A percentile compares a stretch with the other conserved stretches of the same genome.
Conservation (phyloP, 345 rosid genomes). For the Combretum micranthum region DNA sequence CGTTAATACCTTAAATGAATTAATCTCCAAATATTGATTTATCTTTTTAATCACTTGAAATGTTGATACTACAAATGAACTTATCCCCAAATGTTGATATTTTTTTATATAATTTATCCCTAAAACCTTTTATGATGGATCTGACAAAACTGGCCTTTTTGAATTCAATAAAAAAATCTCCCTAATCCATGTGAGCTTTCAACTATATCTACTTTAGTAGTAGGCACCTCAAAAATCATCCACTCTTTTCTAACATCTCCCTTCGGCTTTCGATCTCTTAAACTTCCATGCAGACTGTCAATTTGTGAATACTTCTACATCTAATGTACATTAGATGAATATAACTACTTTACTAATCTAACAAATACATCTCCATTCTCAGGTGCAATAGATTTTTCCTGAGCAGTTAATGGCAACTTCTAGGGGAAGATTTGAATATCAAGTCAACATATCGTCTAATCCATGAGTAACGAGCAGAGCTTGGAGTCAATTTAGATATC, state of each 20-base stretch:
- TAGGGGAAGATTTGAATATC: slow-evolving; percentile 60
- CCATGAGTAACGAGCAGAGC: slow-evolving; percentile 69
- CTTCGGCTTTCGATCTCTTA: slow-evolving; percentile 8
- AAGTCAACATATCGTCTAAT: slow-evolving; percentile 53
- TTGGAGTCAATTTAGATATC: slow-evolving; percentile 25
- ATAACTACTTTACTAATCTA: slow-evolving; percentile 14
- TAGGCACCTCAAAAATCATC: slow-evolving; percentile 40
- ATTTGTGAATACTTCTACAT: slow-evolving; percentile 9
- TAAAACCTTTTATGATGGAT: too few species aligned
- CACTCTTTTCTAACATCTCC: slow-evolving; percentile 35
- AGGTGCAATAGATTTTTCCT: slow-evolving; percentile 19
- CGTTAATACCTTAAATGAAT: too few species aligned
- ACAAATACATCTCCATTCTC: slow-evolving; percentile 16
- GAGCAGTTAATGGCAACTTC: slow-evolving; percentile 22
- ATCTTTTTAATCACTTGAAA: too few species aligned
- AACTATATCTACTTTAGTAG: slow-evolving; percentile 16
- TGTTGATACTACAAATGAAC: too few species aligned
- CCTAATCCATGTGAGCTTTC: slow-evolving; percentile 11
- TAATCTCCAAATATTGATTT: too few species aligned
- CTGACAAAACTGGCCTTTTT: slow-evolving; percentile 26
- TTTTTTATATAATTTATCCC: too few species aligned
- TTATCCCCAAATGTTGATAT: too few species aligned
- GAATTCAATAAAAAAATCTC: slow-evolving; percentile 19
- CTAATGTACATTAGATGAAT: slow-evolving; percentile 14
- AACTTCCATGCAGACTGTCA: slow-evolving; percentile 7